Evolutionary conservation across 345 rosid species (phyloP).

Genomic region (Citrus cavaleriei): DNA sequence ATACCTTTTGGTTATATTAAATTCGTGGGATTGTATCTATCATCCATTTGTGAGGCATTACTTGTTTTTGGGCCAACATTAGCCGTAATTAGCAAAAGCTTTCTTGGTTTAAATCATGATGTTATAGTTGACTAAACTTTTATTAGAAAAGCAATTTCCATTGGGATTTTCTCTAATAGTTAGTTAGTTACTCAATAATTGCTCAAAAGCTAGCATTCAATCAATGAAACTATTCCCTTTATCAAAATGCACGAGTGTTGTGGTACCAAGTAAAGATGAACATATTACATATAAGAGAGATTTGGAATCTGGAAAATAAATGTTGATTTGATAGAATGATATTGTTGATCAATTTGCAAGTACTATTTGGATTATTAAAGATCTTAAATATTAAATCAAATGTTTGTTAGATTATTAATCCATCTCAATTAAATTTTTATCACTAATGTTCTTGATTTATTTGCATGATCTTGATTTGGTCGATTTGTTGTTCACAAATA

Average conservation of each 20-base stretch:
- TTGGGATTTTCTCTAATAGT: background rate
- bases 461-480: too few species aligned
- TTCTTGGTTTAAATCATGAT: background rate
- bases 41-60: background rate
- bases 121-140: background rate
- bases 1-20: background rate
- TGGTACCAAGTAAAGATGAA: background rate
- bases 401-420: background rate
- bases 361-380: background rate
- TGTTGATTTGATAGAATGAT: background rate
- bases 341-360: background rate
- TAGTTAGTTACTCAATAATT: background rate
- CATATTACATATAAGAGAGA: background rate
- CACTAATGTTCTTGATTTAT: too few species aligned
- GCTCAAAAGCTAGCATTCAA: constrained; percentile 3
- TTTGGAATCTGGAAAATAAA: background rate
- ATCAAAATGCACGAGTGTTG: background rate
- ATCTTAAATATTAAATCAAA: background rate
- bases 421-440: too few species aligned
- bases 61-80: background rate
- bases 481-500: too few species aligned
- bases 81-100: background rate
- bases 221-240: background rate
- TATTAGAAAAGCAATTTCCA: background rate
- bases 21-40: background rate